These are phyloP conservation scores for Claviceps sp. DNA, from an alignment of 2,329 filamentous ascomycete species.

Conservation along the genomic window DNA sequence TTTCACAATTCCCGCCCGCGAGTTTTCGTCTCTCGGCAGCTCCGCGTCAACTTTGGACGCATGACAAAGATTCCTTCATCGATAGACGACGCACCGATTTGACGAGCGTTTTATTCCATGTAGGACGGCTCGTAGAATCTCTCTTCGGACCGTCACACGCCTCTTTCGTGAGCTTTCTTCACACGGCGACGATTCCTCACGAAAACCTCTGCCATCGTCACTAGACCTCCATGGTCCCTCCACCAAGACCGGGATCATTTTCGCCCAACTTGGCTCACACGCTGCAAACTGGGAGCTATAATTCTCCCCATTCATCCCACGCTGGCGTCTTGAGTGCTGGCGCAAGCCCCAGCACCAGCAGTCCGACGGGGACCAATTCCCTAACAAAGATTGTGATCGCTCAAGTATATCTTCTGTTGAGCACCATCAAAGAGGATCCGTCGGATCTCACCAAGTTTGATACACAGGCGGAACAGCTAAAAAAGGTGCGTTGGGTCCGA, in stretches of 20 bases:
- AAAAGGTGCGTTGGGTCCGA: conserved; percentile 52
- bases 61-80: neutral
- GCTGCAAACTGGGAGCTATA: conserved; percentile 41
- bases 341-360: conserved; percentile 48
- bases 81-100: conserved; percentile 5
- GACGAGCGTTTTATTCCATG: conserved; percentile 15
- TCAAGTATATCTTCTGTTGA: conserved; percentile 87
- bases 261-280: conserved; percentile 47
- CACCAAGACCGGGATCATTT: conserved; percentile 50
- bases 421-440: conserved; percentile 84
- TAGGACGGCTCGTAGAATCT: conserved; percentile 18
- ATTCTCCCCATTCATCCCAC: conserved; percentile 45
- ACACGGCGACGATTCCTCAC: conserved; percentile 23
- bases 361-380: conserved; percentile 49
- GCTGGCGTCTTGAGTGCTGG: conserved; percentile 43
- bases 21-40: neutral
- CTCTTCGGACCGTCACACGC: conserved; percentile 15
- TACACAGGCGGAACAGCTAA: conserved; percentile 77
- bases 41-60: neutral
- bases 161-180: conserved; percentile 21
- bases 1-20: neutral
- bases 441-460: conserved; percentile 82
- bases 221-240: conserved; percentile 43
- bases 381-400: conserved; percentile 89
- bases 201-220: conserved; percentile 17